Conservation (phyloP, 345 rosid genomes). For the Physaria fendleri region DNA sequence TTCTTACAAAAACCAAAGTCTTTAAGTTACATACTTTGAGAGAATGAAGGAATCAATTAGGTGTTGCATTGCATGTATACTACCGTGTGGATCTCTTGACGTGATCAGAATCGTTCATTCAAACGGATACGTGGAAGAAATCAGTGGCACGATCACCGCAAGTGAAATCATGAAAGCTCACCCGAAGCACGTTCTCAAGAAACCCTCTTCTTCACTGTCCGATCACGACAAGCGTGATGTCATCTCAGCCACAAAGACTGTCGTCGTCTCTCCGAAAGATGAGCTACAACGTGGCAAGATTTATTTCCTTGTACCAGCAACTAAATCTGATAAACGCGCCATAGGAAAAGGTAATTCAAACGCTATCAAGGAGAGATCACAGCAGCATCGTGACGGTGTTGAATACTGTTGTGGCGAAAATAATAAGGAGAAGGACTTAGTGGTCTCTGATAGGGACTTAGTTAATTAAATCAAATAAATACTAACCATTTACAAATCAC, state of each 20-base stretch:
- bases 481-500: too few species aligned
- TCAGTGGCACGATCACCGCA: conserved; percentile 77
- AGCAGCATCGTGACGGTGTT: neutral
- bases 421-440: conserved; percentile 18
- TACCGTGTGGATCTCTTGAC: conserved; percentile 93
- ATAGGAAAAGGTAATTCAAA: conserved; percentile 20
- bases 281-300: conserved; percentile 92
- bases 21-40: neutral
- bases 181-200: conserved; percentile 83
- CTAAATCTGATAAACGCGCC: conserved; percentile 30
- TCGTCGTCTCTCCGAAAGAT: conserved; percentile 82
- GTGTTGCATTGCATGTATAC: conserved; percentile 95
- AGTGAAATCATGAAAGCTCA: conserved; percentile 72
- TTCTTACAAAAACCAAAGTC: too few species aligned
- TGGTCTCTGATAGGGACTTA: conserved; percentile 66
- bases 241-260: conserved; percentile 59
- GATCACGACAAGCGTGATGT: conserved; percentile 45
- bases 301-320: conserved; percentile 73
- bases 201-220: conserved; percentile 50
- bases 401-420: conserved; percentile 10
- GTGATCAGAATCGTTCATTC: conserved; percentile 90
- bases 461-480: too few species aligned
- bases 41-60: conserved; percentile 81
- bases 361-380: neutral
- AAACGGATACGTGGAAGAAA: conserved; percentile 84